Evolutionary conservation across 2,329 filamentous ascomycete species (phyloP), one percentile per base, ranked within the genome.

Genomic region (Apiospora rasikravindrae): DNA sequence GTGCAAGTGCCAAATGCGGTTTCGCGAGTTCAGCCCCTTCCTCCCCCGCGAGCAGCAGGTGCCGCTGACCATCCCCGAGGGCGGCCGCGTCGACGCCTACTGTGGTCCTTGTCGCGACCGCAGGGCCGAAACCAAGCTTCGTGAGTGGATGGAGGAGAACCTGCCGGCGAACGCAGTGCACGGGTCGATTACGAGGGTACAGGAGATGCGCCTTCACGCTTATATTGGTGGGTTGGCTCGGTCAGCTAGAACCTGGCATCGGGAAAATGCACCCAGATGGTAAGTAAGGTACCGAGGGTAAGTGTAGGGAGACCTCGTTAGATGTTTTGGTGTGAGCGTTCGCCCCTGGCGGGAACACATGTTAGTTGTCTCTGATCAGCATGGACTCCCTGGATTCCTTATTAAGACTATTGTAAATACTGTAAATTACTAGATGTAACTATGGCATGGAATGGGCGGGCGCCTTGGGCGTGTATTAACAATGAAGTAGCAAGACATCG

Each of bases 21-120:
- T 53, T 2, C 24, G 57, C 4, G 53, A 33, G 8, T 71, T 67
- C 26, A 24, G 67, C 26, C 19, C 42, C 6, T n/a, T 14, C 11
- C 24, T 66, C 2, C 42, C 57, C 14, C 53, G 69, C 4, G 42
- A 24, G 44, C 24, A 33, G 24, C 69, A 71, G 47, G 19, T 64
- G 8, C 70, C 66, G 0, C 33, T 69, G 22, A 69, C 70, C 6
- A 13, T 69, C 14, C 24, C 47, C 40, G 70, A 69, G 51, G 70
- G 70, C 51, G 70, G 49, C 24, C 3, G 26, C 1, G 26, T 71
- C 6, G 24, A 47, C 19, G 0, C 3, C 24, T 13, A 33, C 33
- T 71, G 69, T 19, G 40, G 57, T 0, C 26, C 24, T 0, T 67
- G 57, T 6, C 33, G 57, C 2, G 57, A 64, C 33, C 57, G 57